Percentiles rank a stretch among this genome's conserved stretches.
Evolutionary conservation across 192 early-diverging fungal genomes (phyloP).

Genomic region (Podila epigama): DNA sequence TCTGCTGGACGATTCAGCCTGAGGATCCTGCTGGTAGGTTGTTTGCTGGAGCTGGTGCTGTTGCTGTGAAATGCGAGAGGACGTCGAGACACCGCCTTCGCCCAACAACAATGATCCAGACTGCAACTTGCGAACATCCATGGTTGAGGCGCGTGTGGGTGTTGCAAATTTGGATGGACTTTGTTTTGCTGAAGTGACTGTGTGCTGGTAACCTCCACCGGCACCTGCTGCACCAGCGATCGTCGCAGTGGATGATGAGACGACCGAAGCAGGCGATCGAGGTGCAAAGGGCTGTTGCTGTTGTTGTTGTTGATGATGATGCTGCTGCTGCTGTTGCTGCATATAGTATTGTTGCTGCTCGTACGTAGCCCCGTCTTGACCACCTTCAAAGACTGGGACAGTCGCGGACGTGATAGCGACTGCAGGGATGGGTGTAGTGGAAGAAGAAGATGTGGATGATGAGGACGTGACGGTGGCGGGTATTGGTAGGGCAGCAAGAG

Average conservation of each 20-base stretch:
- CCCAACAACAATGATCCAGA: slow-evolving; percentile 11
- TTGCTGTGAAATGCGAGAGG: slow-evolving; percentile 11
- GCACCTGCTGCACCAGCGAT: slow-evolving; percentile 12
- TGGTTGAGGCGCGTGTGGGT: slow-evolving; percentile 35
- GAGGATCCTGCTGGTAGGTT: not conserved
- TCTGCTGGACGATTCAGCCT: slow-evolving; percentile 19
- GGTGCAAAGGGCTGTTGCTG: not conserved
- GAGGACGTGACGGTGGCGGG: not conserved
- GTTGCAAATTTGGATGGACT: slow-evolving; percentile 5
- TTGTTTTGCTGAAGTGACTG: not conserved
- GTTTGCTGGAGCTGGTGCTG: slow-evolving; percentile 9
- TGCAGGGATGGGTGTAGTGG: not conserved
- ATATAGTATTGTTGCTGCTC: not conserved
- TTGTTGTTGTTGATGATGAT: slow-evolving; percentile 6
- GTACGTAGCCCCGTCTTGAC: too few relatives aligned
- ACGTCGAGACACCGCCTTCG: slow-evolving; percentile 15
- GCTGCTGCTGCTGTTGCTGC: slow-evolving; percentile 4
- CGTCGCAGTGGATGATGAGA: not conserved
- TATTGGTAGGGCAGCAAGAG: slow-evolving; percentile 36
- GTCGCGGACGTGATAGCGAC: not conserved
- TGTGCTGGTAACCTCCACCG: slow-evolving; percentile 30
- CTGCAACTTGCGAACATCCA: slow-evolving; percentile 28
- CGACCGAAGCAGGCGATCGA: slow-evolving; percentile 1
- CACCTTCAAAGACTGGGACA: too few relatives aligned
- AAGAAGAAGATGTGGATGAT: not conserved